Evolutionary conservation across 192 early-diverging fungal species (phyloP).

Genomic region (Linnemannia hyalina): DNA sequence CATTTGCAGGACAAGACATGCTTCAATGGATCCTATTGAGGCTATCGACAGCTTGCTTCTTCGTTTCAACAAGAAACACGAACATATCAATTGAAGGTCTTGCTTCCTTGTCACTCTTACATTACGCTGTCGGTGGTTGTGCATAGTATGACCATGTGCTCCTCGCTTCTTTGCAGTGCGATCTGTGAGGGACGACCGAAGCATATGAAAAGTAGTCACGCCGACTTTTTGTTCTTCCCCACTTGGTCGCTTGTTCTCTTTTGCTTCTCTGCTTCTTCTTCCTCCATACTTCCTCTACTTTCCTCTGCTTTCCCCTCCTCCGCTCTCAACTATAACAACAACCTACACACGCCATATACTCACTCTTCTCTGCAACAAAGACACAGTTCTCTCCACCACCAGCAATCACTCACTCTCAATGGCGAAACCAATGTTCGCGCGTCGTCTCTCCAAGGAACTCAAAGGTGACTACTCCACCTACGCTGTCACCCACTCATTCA

Average conservation of each 20-base stretch:
- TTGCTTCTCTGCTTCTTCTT: neutral
- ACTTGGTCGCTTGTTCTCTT: neutral
- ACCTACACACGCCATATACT: neutral
- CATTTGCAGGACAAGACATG: no score
- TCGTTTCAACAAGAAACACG: no score
- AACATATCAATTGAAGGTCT: no score
- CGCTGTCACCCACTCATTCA: neutral
- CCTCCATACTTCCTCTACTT: neutral
- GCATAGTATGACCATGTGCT: no score
- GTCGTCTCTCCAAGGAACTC: constrained; percentile 65
- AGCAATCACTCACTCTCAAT: neutral
- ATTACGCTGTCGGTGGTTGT: no score
- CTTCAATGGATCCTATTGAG: no score
- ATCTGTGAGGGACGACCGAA: no score
- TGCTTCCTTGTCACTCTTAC: no score
- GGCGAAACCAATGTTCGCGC: constrained; percentile 61
- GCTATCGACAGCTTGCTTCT: no score
- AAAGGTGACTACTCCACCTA: constrained; percentile 43
- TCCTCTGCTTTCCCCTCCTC: neutral
- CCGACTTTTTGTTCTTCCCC: neutral
- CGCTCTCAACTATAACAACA: neutral
- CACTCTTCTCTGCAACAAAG: neutral
- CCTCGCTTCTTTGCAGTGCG: no score
- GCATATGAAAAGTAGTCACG: neutral
- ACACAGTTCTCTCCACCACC: neutral